phyloP scores from a whole-genome alignment of 805 yeast species.

The Maudiozyma saulgeensis region DNA sequence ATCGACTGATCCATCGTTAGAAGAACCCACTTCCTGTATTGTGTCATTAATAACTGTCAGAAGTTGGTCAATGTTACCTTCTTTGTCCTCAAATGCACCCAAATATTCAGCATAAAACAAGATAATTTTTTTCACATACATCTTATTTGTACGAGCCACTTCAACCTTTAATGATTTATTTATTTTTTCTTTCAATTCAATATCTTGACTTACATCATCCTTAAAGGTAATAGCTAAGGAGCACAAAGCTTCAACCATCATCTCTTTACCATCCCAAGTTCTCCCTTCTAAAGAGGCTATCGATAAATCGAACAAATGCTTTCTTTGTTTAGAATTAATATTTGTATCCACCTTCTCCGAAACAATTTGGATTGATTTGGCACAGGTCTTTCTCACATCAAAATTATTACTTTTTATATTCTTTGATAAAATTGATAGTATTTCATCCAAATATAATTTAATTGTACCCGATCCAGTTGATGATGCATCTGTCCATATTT shows the following conservation, averaged over 20 bases:
- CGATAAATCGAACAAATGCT: constrained; percentile 41
- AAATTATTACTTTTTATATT: constrained; percentile 52
- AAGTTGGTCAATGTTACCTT: constrained; percentile 11
- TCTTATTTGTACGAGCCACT: constrained; percentile 54
- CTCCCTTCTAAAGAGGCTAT: constrained; percentile 62
- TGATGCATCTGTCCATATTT: constrained; percentile 70
- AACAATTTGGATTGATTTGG: constrained; percentile 53
- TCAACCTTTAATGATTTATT: constrained; percentile 45
- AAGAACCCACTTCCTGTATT: constrained; percentile 26
- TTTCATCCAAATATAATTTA: constrained; percentile 60
- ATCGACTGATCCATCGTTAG: not conserved
- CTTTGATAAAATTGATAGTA: constrained; percentile 40
- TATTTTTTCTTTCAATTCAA: constrained; percentile 31
- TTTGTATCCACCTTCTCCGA: constrained; percentile 37
- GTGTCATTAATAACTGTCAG: constrained; percentile 32
- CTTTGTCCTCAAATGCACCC: constrained; percentile 27
- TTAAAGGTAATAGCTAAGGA: constrained; percentile 42
- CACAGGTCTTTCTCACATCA: constrained; percentile 58
- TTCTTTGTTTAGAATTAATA: constrained; percentile 21
- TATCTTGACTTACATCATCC: constrained; percentile 24
- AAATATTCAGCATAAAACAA: constrained; percentile 44
- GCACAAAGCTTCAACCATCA: constrained; percentile 60
- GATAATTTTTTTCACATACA: constrained; percentile 50
- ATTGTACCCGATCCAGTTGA: constrained; percentile 66
- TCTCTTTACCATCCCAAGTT: constrained; percentile 83